Conservation (phyloP, 176 grass and related monocot species). For the Otatea glauca region DNA sequence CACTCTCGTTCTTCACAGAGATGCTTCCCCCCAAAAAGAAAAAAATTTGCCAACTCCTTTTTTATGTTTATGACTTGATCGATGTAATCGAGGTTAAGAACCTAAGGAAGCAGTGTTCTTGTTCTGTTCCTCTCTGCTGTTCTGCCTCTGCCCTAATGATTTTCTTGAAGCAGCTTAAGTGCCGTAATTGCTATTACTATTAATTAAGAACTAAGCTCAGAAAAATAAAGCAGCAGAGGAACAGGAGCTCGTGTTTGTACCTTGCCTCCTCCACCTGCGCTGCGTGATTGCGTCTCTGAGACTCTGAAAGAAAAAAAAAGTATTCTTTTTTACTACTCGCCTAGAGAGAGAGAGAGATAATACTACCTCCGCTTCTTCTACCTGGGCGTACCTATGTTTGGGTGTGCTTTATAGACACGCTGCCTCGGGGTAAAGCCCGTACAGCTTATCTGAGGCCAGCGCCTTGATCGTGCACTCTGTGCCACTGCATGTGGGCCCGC, state of each 20-base stretch:
- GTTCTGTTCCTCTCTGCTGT: not conserved
- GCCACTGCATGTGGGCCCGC: conserved; percentile 10
- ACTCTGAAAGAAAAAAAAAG: not conserved
- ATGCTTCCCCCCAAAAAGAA: not conserved
- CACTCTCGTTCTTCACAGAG: conserved; percentile 21
- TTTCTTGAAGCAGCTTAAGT: not conserved
- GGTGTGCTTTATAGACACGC: conserved; percentile 1
- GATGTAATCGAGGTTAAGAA: conserved; percentile 36
- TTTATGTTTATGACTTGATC: conserved; percentile 4
- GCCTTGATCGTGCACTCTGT: not conserved
- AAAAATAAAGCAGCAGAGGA: conserved; percentile 16
- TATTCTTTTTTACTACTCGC: not conserved
- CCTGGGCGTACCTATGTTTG: conserved; percentile 14
- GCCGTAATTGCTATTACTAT: not conserved
- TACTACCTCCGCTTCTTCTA: conserved; percentile 29
- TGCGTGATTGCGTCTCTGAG: not conserved
- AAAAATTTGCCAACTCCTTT: not conserved
- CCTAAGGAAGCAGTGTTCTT: conserved; percentile 11
- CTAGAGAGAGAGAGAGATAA: not conserved
- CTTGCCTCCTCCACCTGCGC: not conserved
- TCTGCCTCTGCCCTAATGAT: conserved; percentile 18
- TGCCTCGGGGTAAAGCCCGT: not conserved
- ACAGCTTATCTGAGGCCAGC: conserved; percentile 4
- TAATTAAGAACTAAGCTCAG: conserved; percentile 1
- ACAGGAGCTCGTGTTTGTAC: conserved; percentile 29